Evolutionary conservation across 2,329 filamentous ascomycete genomes (phyloP).

Genomic region (Venturiaceae sp.): DNA sequence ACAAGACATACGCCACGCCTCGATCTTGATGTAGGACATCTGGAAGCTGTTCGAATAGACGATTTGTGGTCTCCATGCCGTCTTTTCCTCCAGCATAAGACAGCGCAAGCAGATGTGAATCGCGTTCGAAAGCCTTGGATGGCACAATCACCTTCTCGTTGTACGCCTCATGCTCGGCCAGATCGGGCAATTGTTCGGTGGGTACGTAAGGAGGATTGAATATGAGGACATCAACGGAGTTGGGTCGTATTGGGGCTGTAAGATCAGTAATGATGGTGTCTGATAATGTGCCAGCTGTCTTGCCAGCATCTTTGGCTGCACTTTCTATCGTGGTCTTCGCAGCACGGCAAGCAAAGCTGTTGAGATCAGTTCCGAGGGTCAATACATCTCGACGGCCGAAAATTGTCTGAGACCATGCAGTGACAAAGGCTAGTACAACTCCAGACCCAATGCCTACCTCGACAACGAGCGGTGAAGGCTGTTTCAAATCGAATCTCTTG

Average conservation of each 20-base stretch:
- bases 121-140: slow-evolving; percentile 54
- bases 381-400: slow-evolving; percentile 64
- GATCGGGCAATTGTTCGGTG: slow-evolving; percentile 60
- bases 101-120: slow-evolving; percentile 73
- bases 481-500: slow-evolving; percentile 42
- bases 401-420: slow-evolving; percentile 62
- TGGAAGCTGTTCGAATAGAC: slow-evolving; percentile 63
- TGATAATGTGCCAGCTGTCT: slow-evolving; percentile 39
- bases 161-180: slow-evolving; percentile 28
- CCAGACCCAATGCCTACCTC: slow-evolving; percentile 90
- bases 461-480: slow-evolving; percentile 48
- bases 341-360: slow-evolving; percentile 69
- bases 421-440: slow-evolving; percentile 81
- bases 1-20: slow-evolving; percentile 79
- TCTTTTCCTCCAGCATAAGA: slow-evolving; percentile 83
- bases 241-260: slow-evolving; percentile 46
- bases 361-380: slow-evolving; percentile 74
- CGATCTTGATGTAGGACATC: slow-evolving; percentile 47
- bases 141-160: slow-evolving; percentile 14
- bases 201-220: slow-evolving; percentile 99
- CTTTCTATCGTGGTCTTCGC: slow-evolving; percentile 56
- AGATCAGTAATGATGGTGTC: slow-evolving; percentile 65
- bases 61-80: slow-evolving; percentile 89
- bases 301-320: slow-evolving; percentile 1
- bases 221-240: slow-evolving; percentile 69